phyloP scores from a whole-genome alignment of 2,329 filamentous ascomycete genomes.

The Fusarium scirpi region DNA sequence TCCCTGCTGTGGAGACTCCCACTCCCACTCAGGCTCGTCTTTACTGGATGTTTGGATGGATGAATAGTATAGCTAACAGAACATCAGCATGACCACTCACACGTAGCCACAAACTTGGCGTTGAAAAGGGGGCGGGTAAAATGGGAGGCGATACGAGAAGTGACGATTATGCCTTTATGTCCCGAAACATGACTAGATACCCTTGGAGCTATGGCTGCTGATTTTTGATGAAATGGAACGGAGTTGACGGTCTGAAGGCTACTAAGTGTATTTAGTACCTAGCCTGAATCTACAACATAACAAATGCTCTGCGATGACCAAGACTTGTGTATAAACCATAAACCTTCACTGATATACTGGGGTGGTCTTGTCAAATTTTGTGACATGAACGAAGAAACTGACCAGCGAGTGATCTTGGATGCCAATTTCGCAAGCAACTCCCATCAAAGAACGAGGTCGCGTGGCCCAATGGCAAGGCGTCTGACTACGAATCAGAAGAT shows the following conservation, averaged over 20 bases:
- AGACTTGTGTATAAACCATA: not conserved
- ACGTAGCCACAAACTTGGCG: conserved; percentile 14
- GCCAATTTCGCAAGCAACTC: not conserved
- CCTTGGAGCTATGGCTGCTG: conserved; percentile 41
- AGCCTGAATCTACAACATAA: not conserved
- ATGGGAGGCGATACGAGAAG: not conserved
- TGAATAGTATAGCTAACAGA: conserved; percentile 46
- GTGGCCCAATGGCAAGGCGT: conserved; percentile 39
- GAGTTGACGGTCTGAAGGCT: conserved; percentile 17
- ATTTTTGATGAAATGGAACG: conserved; percentile 31
- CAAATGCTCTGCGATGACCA: not conserved
- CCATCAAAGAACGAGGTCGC: conserved; percentile 14
- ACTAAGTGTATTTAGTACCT: not conserved
- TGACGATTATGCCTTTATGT: conserved; percentile 37
- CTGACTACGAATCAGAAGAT: conserved; percentile 41
- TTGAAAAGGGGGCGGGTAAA: conserved; percentile 17
- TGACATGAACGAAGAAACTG: not conserved
- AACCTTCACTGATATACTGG: not conserved
- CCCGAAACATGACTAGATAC: conserved; percentile 46
- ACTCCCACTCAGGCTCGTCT: conserved; percentile 53
- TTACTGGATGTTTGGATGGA: conserved; percentile 51
- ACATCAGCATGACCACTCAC: conserved; percentile 31
- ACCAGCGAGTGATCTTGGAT: not conserved
- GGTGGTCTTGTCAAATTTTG: not conserved
- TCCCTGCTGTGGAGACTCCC: conserved; percentile 56